Evolutionary conservation across 2,329 filamentous ascomycete species (phyloP), one percentile per base, ranked within the genome.

Genomic region (Zopfia rhizophila): DNA sequence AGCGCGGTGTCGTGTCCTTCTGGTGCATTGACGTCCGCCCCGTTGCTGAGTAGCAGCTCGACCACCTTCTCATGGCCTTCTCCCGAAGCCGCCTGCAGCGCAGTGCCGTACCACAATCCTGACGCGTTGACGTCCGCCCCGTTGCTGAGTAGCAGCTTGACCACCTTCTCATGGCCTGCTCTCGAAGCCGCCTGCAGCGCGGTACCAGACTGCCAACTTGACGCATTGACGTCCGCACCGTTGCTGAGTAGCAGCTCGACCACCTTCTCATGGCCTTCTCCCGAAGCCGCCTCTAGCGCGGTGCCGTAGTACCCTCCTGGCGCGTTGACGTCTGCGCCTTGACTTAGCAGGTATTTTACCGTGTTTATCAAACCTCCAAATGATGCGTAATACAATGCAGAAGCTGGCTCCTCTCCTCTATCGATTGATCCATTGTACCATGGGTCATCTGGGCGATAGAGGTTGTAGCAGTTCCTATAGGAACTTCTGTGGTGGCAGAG

Each of bases 41-140:
- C 52, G 10, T 44, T 39, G 5, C 55, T 27, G 8, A 66, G 48
- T 25, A 65, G 43, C 14, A 51, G 21, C 38, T 55, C 36, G 11
- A 62, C 56, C 8, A 58, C 43, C 12, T 47, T n/a, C 14, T 52
- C 16, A 33, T 57, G 16, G 24, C 50, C 54, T 44, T 19, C 6
- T 12, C 5, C 16, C 31, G 43, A 45, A 24, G 57, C 55, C 21
- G 33, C 39, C 12, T 51, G 37, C 5, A 55, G 31, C 22, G 33
- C 18, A 18, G 11, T 35, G 18, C 41, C 33, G 25, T 35, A 23
- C 4, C 16, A 12, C 6, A 2, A 5, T n/a, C 24, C 29, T 17
- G 36, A 12, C 5, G 35, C 43, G 19, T 55, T 38, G n/a, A 45
- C n/a, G 8, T 48, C 30, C n/a, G 37, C 31, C 16, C 44, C 44